These are phyloP conservation scores for Ustilago shanxiensis DNA, from an alignment of 1,284 basidiomycete species.

Conservation along the genomic window DNA sequence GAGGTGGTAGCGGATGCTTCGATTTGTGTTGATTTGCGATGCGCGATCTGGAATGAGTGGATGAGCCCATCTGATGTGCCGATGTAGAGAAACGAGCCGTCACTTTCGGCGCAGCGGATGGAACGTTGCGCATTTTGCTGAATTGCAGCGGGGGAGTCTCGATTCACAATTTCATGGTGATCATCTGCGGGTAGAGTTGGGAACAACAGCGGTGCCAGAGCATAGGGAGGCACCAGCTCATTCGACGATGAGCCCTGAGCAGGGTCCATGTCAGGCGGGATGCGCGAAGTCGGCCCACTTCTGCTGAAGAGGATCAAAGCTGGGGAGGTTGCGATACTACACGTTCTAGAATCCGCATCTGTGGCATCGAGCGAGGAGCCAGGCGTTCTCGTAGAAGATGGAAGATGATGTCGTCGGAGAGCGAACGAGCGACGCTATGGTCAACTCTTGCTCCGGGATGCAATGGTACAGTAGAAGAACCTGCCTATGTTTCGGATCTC, in stretches of 20 bases:
- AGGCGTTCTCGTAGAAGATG: background rate
- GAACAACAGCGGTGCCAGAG: constrained; percentile 51
- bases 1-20: background rate
- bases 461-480: constrained; percentile 5
- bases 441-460: constrained; percentile 12
- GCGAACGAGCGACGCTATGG: constrained; percentile 6
- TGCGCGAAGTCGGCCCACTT: background rate
- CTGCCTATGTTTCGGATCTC: constrained; percentile 24
- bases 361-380: background rate
- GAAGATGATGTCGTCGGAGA: background rate
- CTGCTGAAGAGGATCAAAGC: background rate
- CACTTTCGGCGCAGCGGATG: constrained; percentile 46
- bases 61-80: constrained; percentile 57
- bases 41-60: constrained; percentile 44
- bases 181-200: constrained; percentile 45
- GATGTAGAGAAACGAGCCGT: constrained; percentile 52
- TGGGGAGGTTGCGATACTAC: background rate
- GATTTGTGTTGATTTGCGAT: background rate
- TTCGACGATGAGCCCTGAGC: constrained; percentile 6
- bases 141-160: constrained; percentile 51
- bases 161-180: constrained; percentile 10
- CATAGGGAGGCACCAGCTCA: constrained; percentile 49
- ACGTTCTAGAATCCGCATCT: background rate
- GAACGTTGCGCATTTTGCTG: constrained; percentile 39
- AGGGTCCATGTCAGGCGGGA: constrained; percentile 18